A percentile compares a stretch with the other conserved stretches of the same genome.
phyloP scores from a whole-genome alignment of 345 rosid species.

The Cochlearia excelsa region DNA sequence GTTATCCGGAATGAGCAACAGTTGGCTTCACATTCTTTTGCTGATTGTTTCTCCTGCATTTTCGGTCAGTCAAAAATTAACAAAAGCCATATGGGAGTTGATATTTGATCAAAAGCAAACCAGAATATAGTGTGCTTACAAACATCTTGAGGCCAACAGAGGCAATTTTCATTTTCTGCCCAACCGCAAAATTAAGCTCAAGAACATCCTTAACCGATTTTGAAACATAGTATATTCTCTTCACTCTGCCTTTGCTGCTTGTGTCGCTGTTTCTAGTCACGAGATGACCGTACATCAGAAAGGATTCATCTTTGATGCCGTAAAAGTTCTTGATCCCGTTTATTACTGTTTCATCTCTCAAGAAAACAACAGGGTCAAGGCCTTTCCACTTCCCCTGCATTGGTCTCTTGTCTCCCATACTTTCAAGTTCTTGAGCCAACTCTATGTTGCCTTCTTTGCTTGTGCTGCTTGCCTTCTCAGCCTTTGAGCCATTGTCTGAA shows the following conservation, averaged over 20 bases:
- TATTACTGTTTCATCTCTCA: conserved; percentile 35
- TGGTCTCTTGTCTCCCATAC: conserved; percentile 8
- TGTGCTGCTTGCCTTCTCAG: conserved; percentile 12
- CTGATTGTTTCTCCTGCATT: conserved; percentile 80
- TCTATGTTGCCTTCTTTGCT: conserved; percentile 11
- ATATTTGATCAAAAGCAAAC: conserved; percentile 6
- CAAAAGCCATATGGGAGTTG: background rate
- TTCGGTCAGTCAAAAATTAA: background rate
- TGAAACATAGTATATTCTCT: conserved; percentile 88
- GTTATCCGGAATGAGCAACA: conserved; percentile 89
- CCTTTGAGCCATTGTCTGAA: conserved; percentile 36
- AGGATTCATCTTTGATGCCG: conserved; percentile 67
- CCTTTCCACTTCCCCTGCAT: conserved; percentile 38
- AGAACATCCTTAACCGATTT: conserved; percentile 74
- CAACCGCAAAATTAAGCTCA: conserved; percentile 67
- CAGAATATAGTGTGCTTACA: conserved; percentile 49
- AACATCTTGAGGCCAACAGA: conserved; percentile 95
- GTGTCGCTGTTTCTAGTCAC: conserved; percentile 74
- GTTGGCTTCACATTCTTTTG: conserved; percentile 65
- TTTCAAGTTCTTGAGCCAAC: conserved; percentile 24
- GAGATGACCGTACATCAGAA: conserved; percentile 69
- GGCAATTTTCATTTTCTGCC: conserved; percentile 82
- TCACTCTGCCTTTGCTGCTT: conserved; percentile 57
- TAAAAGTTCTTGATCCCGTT: conserved; percentile 38
- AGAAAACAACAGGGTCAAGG: conserved; percentile 36